Evolutionary conservation across 2,329 filamentous ascomycete species (phyloP), one percentile per base, ranked within the genome.

Genomic region (Trichoderma sp.): DNA sequence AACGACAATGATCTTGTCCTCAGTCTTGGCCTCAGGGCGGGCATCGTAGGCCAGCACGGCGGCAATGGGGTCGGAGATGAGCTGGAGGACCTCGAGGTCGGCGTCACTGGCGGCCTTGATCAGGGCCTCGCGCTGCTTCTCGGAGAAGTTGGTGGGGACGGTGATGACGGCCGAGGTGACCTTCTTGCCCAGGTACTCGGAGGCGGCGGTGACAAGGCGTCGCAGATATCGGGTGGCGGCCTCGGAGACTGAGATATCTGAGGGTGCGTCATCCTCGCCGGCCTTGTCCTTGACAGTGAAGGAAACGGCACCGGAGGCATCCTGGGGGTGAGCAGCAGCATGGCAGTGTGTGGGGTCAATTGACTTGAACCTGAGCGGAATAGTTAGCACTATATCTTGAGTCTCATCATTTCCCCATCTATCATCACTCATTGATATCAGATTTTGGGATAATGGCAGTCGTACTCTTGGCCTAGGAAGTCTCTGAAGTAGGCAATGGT

Each of bases 281-380:
- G 85, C 86, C 83, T 93, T 92, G 84, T 98, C 96, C 84, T 93
- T 91, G 81, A 98, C 91, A 76, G 91, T 91, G 87, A 99, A 98
- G 76, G 93, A 91, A 77, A 98, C 90, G 75, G 90, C 89, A 77
- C 91, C 91, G 77, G 91, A 90, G 79, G 89, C 86, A 79, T 97
- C 93, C 84, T 94, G 86, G 78, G 97, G 95, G 86, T 98, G 97
- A 75, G 96, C 94, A 75, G 95, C 97, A 80, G 95, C 93, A 85
- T 98, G 96, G 89, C 93, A 95, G 84, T 97, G 94, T 71, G 95
- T 97, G 78, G 96, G 95, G 85, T 99, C 97, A 89, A 99, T 97
- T 79, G 94, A 93, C 88, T 97, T 95, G 90, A 97, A 98, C 41
- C 90, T 92, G 79, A 45, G 21, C 12, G 56, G 41, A 29, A 59